These are phyloP conservation scores for Saccharomyces hybrid DNA, from an alignment of 1,139 yeast genomes.

Conservation along the genomic window DNA sequence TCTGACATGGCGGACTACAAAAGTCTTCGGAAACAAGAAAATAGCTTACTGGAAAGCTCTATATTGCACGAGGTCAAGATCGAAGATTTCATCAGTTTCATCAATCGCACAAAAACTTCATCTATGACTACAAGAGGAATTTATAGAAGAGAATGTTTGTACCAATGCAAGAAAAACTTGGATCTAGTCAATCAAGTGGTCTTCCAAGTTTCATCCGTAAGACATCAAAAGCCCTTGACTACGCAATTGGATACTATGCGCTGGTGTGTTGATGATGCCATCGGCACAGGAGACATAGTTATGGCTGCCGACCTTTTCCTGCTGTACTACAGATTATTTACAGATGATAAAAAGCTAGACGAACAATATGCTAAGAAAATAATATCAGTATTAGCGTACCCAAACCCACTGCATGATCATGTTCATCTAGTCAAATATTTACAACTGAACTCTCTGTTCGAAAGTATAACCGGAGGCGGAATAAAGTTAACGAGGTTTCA, in stretches of 20 bases:
- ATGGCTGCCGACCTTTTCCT: conserved; percentile 21
- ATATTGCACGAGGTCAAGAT: conserved; percentile 5
- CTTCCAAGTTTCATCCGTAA: not conserved
- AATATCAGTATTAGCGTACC: conserved; percentile 15
- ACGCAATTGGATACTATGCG: conserved; percentile 10
- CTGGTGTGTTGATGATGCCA: conserved; percentile 15
- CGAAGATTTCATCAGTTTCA: conserved; percentile 2
- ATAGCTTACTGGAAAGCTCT: conserved; percentile 6
- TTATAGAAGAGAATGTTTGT: conserved; percentile 18
- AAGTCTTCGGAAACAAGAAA: not conserved
- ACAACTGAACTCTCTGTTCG: conserved; percentile 10
- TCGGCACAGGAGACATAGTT: conserved; percentile 13
- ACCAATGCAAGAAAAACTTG: conserved; percentile 6
- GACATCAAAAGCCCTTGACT: not conserved
- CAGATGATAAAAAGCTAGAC: conserved; percentile 5
- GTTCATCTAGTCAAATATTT: conserved; percentile 13
- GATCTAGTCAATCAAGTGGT: conserved; percentile 3
- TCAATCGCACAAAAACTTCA: conserved; percentile 2
- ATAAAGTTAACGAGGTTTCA: conserved; percentile 10
- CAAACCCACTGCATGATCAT: conserved; percentile 18
- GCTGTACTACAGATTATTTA: conserved; percentile 11
- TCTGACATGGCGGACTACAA: not conserved
- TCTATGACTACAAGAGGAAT: conserved; percentile 16
- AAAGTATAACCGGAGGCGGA: not conserved
- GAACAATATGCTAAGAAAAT: conserved; percentile 7